Conservation (phyloP, 2,329 filamentous ascomycete species). For the Metarhizium brunneum region DNA sequence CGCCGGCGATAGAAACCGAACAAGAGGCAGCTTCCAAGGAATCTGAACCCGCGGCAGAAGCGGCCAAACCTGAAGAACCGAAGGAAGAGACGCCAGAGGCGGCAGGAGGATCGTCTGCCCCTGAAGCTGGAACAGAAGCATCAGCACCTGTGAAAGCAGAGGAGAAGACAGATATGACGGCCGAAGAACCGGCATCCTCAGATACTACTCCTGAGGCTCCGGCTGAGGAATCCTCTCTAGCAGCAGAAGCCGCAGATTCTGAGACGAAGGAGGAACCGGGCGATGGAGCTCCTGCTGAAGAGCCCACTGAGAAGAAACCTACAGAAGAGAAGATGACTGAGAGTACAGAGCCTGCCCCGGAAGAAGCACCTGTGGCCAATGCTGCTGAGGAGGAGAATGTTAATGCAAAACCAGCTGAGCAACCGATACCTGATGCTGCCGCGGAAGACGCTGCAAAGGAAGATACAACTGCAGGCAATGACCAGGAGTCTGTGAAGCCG, state of each 20-base stretch:
- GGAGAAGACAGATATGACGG: not conserved
- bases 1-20: too few species aligned
- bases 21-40: too few species aligned
- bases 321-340: not conserved
- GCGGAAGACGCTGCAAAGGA: not conserved
- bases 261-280: not conserved
- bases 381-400: not conserved
- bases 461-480: not conserved
- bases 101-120: too few species aligned
- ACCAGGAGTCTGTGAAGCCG: not conserved
- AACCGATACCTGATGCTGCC: not conserved
- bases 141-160: not conserved
- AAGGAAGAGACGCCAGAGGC: too few species aligned
- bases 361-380: not conserved
- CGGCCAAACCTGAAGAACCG: too few species aligned
- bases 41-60: too few species aligned
- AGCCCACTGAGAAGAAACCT: not conserved
- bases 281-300: not conserved
- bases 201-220: not conserved
- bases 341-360: not conserved
- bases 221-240: not conserved
- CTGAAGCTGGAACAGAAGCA: not conserved
- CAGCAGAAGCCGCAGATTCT: not conserved
- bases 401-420: not conserved
- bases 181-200: not conserved